Percentiles rank a stretch among this genome's conserved stretches.
Evolutionary conservation across 139 green algal species (phyloP).

Genomic region (Micractinium sp.): DNA sequence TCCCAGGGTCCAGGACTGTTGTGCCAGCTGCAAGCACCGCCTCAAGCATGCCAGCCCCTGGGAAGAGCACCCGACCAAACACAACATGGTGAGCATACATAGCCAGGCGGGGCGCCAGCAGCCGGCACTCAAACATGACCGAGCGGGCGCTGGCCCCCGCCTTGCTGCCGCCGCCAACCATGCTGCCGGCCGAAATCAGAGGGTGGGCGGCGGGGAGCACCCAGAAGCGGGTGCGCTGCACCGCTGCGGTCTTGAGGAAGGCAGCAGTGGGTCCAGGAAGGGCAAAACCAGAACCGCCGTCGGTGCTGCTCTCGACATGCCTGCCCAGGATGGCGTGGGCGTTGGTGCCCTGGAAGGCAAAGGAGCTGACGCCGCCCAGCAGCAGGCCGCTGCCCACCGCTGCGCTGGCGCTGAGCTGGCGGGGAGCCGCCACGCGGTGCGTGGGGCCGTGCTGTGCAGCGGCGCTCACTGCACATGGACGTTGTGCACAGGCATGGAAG

Average conservation of each 20-base stretch:
- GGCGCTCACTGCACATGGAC: constrained; percentile 40
- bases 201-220: constrained; percentile 46
- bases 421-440: constrained; percentile 33
- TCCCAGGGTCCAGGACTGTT: background rate
- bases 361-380: constrained; percentile 70
- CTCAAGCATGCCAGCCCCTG: constrained; percentile 78
- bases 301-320: background rate
- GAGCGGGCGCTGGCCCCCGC: background rate
- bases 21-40: constrained; percentile 53
- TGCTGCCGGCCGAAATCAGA: background rate
- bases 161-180: background rate
- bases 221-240: constrained; percentile 15
- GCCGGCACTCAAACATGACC: constrained; percentile 43
- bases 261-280: background rate
- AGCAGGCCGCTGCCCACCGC: background rate
- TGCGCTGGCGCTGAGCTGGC: background rate
- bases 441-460: constrained; percentile 8
- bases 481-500: background rate
- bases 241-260: background rate
- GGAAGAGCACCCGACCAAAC: constrained; percentile 64
- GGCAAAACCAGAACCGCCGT: background rate
- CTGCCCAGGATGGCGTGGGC: constrained; percentile 53
- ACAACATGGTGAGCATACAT: constrained; percentile 78
- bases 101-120: constrained; percentile 44
- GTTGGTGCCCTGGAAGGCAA: constrained; percentile 86